Base-by-base conservation (phyloP, 495 filamentous ascomycete genomes). In the Aspergillus ellipticus region DNA sequence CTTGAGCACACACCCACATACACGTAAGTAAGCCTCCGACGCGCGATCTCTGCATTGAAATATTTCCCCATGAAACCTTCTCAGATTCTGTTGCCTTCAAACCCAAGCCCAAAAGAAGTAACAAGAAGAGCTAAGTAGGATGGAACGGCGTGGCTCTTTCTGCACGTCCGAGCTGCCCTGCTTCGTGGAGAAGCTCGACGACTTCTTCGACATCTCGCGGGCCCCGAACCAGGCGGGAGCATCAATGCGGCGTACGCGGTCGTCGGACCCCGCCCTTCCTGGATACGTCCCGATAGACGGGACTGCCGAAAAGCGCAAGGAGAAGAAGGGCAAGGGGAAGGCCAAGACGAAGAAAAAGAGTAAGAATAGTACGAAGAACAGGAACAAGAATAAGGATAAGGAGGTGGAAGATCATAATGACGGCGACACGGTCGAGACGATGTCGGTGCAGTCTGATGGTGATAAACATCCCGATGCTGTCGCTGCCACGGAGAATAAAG, bases 351-450 rank as follows among this genome's bases (percentile, higher is more conserved):
- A 56, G 31, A 39, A 33, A 20, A 58, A 60, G 46, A 53, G 39
- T 6, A 55, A 49, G 49, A 61, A 61, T 41, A 55, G 11, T 10
- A 66, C 56, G 53, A 63, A 53, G 42, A 58, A 53, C 29, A 64
- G 62, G 22, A 43, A 45, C 11, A 55, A 28, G 19, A 51, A 8
- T 6, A 13, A 15, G 35, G n/a, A 39, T 4, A 5, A 15, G 35
- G 11, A 15, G 35, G 6, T 15, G 3, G 35, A 39, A 4, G 35
- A 39, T 39, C 13, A n/a, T 39, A 4, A n/a, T 39, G 35, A 15
- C 3, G 35, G 1, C 7, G 24, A 28, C 24, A 7, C 24, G 24
- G 24, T 28, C 24, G 24, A 28, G 4, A 7, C 24, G 24, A 28
- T 28, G 4, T 7, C n/a, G n/a, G n/a, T 28, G 24, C 24, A 28